phyloP scores from a whole-genome alignment of 2,329 filamentous ascomycete species.

The Uncinocarpus reesii region DNA sequence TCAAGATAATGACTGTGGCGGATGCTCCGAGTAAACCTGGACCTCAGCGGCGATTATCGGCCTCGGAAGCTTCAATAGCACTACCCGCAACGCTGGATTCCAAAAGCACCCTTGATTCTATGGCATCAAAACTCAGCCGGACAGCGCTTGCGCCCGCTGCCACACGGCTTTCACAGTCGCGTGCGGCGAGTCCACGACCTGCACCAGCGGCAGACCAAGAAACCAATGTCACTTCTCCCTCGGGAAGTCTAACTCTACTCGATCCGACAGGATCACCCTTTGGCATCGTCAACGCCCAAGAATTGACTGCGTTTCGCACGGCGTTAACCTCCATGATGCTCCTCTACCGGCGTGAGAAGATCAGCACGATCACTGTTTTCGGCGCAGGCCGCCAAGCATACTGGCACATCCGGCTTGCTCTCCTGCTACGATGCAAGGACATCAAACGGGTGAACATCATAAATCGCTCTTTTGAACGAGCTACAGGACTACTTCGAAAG shows the following conservation, averaged over 20 bases:
- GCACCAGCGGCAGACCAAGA: conserved; percentile 27
- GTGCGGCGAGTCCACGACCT: conserved; percentile 21
- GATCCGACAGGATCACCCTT: conserved; percentile 48
- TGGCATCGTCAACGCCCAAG: conserved; percentile 56
- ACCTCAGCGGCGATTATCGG: background rate
- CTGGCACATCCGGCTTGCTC: conserved; percentile 80
- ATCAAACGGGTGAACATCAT: conserved; percentile 75
- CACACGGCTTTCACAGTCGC: background rate
- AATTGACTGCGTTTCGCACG: conserved; percentile 60
- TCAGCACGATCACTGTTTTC: conserved; percentile 72
- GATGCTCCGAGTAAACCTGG: conserved; percentile 15
- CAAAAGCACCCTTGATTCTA: background rate
- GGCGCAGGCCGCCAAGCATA: conserved; percentile 84
- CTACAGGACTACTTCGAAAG: conserved; percentile 40
- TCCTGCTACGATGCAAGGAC: conserved; percentile 55
- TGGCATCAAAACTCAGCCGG: background rate
- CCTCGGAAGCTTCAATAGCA: background rate
- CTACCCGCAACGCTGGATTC: background rate
- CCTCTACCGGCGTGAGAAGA: conserved; percentile 54
- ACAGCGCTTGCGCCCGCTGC: background rate
- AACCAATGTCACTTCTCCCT: conserved; percentile 37
- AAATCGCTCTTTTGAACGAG: conserved; percentile 50
- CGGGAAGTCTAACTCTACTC: conserved; percentile 50
- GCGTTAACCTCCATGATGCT: conserved; percentile 52
- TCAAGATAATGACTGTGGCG: conserved; percentile 53